Evolutionary conservation across 2,329 filamentous ascomycete species (phyloP).

Genomic region (Calonectria pteridis): DNA sequence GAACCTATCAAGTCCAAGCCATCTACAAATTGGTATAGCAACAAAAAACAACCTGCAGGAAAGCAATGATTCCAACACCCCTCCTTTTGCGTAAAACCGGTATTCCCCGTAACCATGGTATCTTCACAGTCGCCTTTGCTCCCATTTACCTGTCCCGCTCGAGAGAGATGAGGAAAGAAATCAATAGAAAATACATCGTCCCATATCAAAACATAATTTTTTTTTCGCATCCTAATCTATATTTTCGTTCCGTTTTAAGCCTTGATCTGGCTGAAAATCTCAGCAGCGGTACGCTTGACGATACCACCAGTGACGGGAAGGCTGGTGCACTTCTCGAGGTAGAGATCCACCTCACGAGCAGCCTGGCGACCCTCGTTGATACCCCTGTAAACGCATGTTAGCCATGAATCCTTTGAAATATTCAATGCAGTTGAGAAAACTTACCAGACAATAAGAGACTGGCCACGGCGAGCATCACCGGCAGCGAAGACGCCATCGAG

Average conservation of each 20-base stretch:
- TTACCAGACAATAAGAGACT: conserved; percentile 96
- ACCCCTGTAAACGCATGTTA: conserved; percentile 67
- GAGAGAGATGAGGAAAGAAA: conserved; percentile 11
- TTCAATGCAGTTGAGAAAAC: conserved; percentile 46
- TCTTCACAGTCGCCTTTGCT: conserved; percentile 32
- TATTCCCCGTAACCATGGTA: conserved; percentile 30
- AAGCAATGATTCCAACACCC: conserved; percentile 19
- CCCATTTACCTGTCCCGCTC: conserved; percentile 29
- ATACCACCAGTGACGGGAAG: conserved; percentile 95
- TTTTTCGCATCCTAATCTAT: conserved; percentile 3
- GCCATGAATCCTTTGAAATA: not conserved
- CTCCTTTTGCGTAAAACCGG: conserved; percentile 27
- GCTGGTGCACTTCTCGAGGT: conserved; percentile 82
- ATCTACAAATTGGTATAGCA: conserved; percentile 42
- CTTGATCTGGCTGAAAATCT: conserved; percentile 64
- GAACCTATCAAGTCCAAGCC: conserved; percentile 24
- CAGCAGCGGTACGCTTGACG: conserved; percentile 83
- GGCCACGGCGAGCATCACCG: conserved; percentile 93
- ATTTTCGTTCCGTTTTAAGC: conserved; percentile 27
- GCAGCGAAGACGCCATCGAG: conserved; percentile 91
- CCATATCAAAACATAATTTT: conserved; percentile 8
- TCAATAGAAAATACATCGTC: conserved; percentile 13
- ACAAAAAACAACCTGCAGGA: conserved; percentile 18
- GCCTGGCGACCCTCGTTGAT: conserved; percentile 97
- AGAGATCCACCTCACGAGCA: conserved; percentile 91